These are phyloP conservation scores for Ampelocalamus luodianensis DNA, from an alignment of 176 grass and related monocot species.

Conservation along the genomic window DNA sequence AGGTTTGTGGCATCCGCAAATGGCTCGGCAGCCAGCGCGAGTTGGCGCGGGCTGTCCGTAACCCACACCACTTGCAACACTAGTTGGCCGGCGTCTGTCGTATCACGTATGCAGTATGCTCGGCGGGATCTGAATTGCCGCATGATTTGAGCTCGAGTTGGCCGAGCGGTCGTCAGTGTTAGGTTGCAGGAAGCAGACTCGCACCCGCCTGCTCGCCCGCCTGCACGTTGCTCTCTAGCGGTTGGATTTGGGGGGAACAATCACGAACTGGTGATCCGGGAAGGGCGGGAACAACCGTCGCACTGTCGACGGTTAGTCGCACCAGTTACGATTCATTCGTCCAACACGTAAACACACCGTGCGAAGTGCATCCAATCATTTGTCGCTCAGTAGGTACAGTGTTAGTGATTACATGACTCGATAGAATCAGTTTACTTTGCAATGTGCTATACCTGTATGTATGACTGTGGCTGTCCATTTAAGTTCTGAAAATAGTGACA, in stretches of 20 bases:
- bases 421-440: neutral
- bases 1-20: too few relatives aligned
- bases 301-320: neutral
- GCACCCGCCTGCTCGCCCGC: slow-evolving; percentile 17
- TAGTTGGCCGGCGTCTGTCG: neutral
- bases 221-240: slow-evolving; percentile 30
- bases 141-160: neutral
- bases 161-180: neutral
- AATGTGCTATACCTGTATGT: neutral
- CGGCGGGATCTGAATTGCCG: neutral
- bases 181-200: slow-evolving; percentile 35
- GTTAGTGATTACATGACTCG: neutral
- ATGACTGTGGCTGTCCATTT: neutral
- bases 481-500: neutral
- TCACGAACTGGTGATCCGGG: neutral
- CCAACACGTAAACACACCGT: neutral
- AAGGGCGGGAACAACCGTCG: neutral
- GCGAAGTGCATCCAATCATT: neutral
- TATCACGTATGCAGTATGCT: too few relatives aligned
- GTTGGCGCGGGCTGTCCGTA: too few relatives aligned
- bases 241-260: neutral
- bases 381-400: neutral
- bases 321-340: neutral
- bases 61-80: too few relatives aligned
- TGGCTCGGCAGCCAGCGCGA: too few relatives aligned